phyloP scores from a whole-genome alignment of 2,329 filamentous ascomycete genomes.

The Phoma herbarum region DNA sequence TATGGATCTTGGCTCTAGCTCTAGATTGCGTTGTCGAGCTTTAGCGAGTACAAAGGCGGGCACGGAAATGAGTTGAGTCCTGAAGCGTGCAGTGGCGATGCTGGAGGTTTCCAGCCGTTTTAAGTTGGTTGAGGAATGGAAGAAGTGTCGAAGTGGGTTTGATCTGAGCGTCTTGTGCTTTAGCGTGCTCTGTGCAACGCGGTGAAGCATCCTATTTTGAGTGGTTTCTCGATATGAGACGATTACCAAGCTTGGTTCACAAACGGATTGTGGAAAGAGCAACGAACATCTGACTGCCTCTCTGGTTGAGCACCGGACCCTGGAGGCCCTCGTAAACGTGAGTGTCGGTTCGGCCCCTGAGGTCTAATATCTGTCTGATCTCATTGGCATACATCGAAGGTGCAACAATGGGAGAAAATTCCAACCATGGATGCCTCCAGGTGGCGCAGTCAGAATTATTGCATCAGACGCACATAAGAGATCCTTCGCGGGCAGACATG shows the following conservation, averaged over 20 bases:
- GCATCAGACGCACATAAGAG: background rate
- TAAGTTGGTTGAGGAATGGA: background rate
- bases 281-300: background rate
- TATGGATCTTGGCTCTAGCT: background rate
- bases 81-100: too few species aligned
- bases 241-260: background rate
- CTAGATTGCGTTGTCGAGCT: background rate
- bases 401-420: background rate
- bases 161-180: background rate
- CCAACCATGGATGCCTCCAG: background rate
- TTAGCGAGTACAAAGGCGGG: background rate
- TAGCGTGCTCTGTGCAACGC: constrained; percentile 13
- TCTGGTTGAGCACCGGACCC: background rate
- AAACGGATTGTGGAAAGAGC: background rate
- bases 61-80: background rate
- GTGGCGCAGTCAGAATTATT: background rate
- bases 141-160: background rate
- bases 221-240: background rate
- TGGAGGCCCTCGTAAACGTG: background rate
- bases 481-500: background rate
- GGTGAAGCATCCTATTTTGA: background rate
- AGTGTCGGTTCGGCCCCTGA: background rate
- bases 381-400: too few species aligned
- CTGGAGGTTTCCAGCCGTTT: background rate
- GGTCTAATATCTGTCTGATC: too few species aligned